phyloP scores from a whole-genome alignment of 306 rosid species.

The Malus domestica region ASM211411v1 NC_041792.1:30469907-30470406 shows the following conservation, averaged over 20 bases:
- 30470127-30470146: neutral
- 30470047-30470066: no score
- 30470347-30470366: constrained; percentile 28
- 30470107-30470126: neutral
- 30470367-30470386: constrained; percentile 16
- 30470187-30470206: constrained; percentile 6
- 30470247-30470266: constrained; percentile 11
- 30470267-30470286: neutral
- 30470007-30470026: no score
- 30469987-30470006: no score
- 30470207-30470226: constrained; percentile 19
- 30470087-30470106: no score
- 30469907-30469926: no score
- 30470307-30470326: constrained; percentile 4
- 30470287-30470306: constrained; percentile 11
- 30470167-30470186: neutral
- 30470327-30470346: constrained; percentile 34
- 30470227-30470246: constrained; percentile 39
- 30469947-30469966: no score
- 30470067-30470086: no score
- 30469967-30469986: no score
- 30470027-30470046: no score
- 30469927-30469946: no score
- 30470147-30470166: neutral
- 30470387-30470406: constrained; percentile 20